phyloP scores from a whole-genome alignment of 306 rosid genomes.

The Castanospermum australe region DNA sequence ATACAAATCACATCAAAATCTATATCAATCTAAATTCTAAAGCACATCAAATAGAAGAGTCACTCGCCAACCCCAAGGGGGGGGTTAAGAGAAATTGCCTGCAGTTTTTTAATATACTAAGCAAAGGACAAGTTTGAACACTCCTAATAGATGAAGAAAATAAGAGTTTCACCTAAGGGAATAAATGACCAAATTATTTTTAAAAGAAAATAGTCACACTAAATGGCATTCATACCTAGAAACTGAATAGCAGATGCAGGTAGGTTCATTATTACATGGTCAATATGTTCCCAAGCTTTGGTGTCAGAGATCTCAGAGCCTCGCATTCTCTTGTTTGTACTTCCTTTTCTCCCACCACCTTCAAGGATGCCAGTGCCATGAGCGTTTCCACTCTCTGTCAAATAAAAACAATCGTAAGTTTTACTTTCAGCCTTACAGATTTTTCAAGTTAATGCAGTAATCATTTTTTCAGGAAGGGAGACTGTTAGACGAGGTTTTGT shows the following conservation, averaged over 20 bases:
- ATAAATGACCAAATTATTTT: not conserved
- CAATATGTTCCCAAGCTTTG: constrained; percentile 81
- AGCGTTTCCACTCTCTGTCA: constrained; percentile 48
- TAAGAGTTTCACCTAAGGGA: not conserved
- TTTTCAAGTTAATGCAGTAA: not conserved
- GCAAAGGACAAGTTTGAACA: not conserved
- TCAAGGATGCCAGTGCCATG: constrained; percentile 28
- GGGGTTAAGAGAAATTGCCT: not conserved
- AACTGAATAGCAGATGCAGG: constrained; percentile 96
- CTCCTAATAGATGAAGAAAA: constrained; percentile 10
- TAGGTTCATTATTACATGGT: constrained; percentile 87
- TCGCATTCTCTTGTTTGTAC: constrained; percentile 63
- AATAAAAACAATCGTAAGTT: constrained; percentile 22
- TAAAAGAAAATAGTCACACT: constrained; percentile 12
- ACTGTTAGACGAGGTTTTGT: not conserved
- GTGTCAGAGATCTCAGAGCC: constrained; percentile 40
- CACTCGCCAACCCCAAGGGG: not conserved
- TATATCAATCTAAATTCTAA: not conserved
- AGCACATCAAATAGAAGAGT: not conserved
- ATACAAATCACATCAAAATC: not conserved
- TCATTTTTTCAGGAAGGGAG: constrained; percentile 2
- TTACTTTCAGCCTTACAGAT: constrained; percentile 2
- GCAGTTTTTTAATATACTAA: not conserved
- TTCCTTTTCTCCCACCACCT: constrained; percentile 52
- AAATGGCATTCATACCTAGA: constrained; percentile 58